Evolutionary conservation across 495 filamentous ascomycete species (phyloP).

Genomic region (Talaromyces stipitatus): DNA sequence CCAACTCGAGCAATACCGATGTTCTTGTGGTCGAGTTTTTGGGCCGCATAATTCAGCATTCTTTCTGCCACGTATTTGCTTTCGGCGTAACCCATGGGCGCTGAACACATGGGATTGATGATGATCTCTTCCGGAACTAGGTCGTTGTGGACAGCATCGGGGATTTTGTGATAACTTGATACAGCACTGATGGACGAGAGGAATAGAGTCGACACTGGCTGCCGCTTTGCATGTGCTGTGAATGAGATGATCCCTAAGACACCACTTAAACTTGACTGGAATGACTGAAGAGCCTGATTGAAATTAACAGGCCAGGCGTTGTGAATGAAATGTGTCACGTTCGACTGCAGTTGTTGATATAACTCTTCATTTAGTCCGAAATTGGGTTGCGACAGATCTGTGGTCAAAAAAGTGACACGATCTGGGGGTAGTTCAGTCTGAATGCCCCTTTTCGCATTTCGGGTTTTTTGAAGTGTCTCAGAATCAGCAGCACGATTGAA

Average conservation of each 20-base stretch:
- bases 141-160: not conserved
- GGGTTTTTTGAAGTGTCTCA: not conserved
- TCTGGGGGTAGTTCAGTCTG: not conserved
- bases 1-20: constrained; percentile 11
- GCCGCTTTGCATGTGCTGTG: not conserved
- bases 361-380: constrained; percentile 16
- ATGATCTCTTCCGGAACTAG: constrained; percentile 10
- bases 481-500: constrained; percentile 24
- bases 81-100: constrained; percentile 16
- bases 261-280: constrained; percentile 17
- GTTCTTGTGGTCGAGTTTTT: constrained; percentile 4
- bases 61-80: constrained; percentile 16
- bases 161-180: constrained; percentile 9
- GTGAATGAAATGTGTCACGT: constrained; percentile 19
- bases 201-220: constrained; percentile 15
- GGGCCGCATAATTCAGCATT: constrained; percentile 9
- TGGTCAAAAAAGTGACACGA: constrained; percentile 8
- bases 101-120: constrained; percentile 8
- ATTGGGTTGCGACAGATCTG: constrained; percentile 14
- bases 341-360: constrained; percentile 7
- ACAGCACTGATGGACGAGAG: constrained; percentile 6
- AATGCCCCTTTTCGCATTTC: constrained; percentile 2
- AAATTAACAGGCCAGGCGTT: constrained; percentile 32
- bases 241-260: constrained; percentile 19
- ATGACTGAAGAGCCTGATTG: constrained; percentile 19